Conservation (phyloP, 306 rosid genomes). For the Argentina anserina region DNA sequence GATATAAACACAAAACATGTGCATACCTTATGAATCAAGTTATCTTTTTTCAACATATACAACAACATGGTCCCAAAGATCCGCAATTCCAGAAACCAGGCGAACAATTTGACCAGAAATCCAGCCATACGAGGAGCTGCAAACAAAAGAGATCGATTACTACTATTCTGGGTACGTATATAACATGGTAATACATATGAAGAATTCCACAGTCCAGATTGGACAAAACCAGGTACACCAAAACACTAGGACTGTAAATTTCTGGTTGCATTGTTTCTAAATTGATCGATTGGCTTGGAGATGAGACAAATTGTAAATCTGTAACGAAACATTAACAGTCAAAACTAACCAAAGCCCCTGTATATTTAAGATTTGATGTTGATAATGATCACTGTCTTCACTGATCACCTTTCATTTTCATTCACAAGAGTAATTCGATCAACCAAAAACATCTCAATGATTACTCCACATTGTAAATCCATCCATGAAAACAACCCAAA, state of each 20-base stretch:
- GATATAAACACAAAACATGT: constrained; percentile 5
- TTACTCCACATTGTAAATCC: background rate
- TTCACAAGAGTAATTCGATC: background rate
- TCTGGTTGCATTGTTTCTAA: background rate
- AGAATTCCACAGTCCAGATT: background rate
- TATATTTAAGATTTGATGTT: background rate
- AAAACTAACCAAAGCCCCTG: background rate
- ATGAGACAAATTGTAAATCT: background rate
- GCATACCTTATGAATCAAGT: constrained; percentile 68
- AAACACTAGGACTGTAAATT: background rate
- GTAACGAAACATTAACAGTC: background rate
- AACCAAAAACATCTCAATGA: background rate
- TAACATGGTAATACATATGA: background rate
- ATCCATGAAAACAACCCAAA: background rate
- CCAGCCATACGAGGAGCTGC: constrained; percentile 94
- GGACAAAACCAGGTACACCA: background rate
- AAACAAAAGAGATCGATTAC: background rate
- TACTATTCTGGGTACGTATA: background rate
- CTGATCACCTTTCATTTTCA: background rate
- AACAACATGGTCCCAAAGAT: constrained; percentile 60
- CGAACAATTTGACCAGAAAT: constrained; percentile 56
- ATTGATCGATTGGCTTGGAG: background rate
- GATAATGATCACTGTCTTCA: background rate
- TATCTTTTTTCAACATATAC: constrained; percentile 60
- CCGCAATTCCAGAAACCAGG: constrained; percentile 58